A percentile compares a stretch with the other conserved stretches of the same genome.
Evolutionary conservation across 2,329 filamentous ascomycete species (phyloP).

Genomic region (Xylariales sp.): DNA sequence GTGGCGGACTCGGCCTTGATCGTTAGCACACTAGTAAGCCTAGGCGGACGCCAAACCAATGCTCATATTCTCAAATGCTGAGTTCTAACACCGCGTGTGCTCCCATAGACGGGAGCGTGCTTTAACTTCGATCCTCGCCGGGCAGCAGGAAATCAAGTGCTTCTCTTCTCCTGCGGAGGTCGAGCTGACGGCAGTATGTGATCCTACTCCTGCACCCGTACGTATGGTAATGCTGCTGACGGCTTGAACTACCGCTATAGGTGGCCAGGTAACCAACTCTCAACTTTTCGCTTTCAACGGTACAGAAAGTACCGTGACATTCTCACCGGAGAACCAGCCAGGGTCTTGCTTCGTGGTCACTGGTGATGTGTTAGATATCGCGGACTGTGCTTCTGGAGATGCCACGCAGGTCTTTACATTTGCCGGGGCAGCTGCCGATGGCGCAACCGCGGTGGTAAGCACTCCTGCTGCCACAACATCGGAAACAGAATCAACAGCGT

Average conservation of each 20-base stretch:
- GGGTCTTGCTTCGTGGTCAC: slow-evolving; percentile 42
- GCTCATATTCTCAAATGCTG: too few relatives aligned
- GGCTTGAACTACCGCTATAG: slow-evolving; percentile 17
- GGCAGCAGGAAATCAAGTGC: slow-evolving; percentile 44
- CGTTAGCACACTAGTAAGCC: slow-evolving; percentile 46
- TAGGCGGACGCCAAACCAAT: too few relatives aligned
- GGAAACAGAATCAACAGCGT: neutral
- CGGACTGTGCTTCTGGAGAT: slow-evolving; percentile 34
- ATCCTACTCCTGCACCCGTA: neutral
- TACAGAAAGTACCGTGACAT: slow-evolving; percentile 33
- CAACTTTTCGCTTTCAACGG: slow-evolving; percentile 47
- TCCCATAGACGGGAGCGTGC: slow-evolving; percentile 53
- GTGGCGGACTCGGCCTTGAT: slow-evolving; percentile 41
- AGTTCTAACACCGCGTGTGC: too few relatives aligned
- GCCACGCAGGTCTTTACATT: slow-evolving; percentile 37
- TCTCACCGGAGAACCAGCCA: slow-evolving; percentile 38
- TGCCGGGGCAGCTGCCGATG: slow-evolving; percentile 8
- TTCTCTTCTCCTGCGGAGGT: slow-evolving; percentile 55
- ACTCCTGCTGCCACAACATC: too few relatives aligned
- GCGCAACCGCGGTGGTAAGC: too few relatives aligned
- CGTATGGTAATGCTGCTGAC: neutral
- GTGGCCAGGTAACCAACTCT: slow-evolving; percentile 44
- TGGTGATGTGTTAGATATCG: slow-evolving; percentile 37
- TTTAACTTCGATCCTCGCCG: slow-evolving; percentile 53
- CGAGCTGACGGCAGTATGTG: slow-evolving; percentile 45